Evolutionary conservation across 345 rosid genomes (phyloP), one percentile per base, ranked within the genome.

Genomic region (Salix suchowensis): DNA sequence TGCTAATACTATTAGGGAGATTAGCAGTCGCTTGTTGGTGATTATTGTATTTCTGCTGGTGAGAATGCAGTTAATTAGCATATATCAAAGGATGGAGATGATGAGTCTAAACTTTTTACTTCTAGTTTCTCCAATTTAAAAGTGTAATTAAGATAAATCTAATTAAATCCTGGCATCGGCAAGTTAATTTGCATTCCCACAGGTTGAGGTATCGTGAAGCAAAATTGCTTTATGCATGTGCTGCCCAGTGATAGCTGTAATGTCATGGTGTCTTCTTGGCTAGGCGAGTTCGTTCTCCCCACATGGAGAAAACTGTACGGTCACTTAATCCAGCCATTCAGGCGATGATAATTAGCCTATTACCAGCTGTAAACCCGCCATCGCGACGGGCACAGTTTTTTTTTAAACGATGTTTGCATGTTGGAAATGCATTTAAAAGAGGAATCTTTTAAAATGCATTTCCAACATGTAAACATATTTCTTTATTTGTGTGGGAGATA

Each of bases 241-340:
- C 76, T 12, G 68, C 76, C 36, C 24, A 19, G 32, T 37, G 65
- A 62, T 73, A 62, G 76, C 40, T 73, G 76, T 68, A 68, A 73
- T 64, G 15, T 58, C 4, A 18, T 24, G 12, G 64, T 10, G 54
- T 61, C 55, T 39, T 61, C 68, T 61, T 46, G 23, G 58, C 76
- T n/a, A 73, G 68, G 37, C 7, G 30, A 23, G 76, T 44, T 68
- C 28, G 76, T 44, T 68, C 28, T 12, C 60, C 37, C 23, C 76
- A 64, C 76, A 62, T 64, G 76, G 34, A 74, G 28, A 40, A 44
- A 40, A 28, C 2, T 62, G 68, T 64, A 62, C 69, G 65, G 28
- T 42, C 30, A 64, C 65, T 37, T 5, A 21, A 24, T 9, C n/a
- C 28, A 10, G 28, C 14, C 23, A 24, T 9, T 10, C 62, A 58